phyloP scores from a whole-genome alignment of 1,284 basidiomycete genomes.

The Leccinum solheimii region DNA sequence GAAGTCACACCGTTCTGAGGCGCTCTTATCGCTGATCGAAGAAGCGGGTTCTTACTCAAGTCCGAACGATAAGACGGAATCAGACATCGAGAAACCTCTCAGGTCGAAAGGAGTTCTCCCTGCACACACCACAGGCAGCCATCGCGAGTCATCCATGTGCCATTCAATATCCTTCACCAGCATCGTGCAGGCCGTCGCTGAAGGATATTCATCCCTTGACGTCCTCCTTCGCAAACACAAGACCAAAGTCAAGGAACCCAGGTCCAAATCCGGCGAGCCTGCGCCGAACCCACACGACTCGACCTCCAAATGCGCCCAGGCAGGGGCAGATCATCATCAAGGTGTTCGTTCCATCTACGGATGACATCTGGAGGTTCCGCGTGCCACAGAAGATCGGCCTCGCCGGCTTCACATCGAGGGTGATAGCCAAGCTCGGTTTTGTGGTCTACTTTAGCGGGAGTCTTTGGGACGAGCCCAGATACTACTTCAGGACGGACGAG shows the following conservation, averaged over 20 bases:
- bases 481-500: constrained; percentile 30
- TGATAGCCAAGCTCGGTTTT: constrained; percentile 40
- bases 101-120: background rate
- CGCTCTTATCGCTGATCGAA: constrained; percentile 15
- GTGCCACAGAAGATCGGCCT: constrained; percentile 36
- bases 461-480: constrained; percentile 33
- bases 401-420: constrained; percentile 33
- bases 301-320: constrained; percentile 31
- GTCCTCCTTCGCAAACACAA: constrained; percentile 20
- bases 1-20: constrained; percentile 16
- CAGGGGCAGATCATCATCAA: constrained; percentile 41
- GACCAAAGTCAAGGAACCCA: constrained; percentile 4
- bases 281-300: background rate
- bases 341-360: constrained; percentile 41
- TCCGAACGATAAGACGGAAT: background rate
- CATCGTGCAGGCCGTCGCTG: constrained; percentile 16
- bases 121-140: constrained; percentile 5
- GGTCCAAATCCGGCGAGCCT: background rate
- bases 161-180: constrained; percentile 21
- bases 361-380: constrained; percentile 43
- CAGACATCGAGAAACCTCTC: background rate
- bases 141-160: constrained; percentile 16
- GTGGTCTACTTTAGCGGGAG: constrained; percentile 36
- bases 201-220: constrained; percentile 21
- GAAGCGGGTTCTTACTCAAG: constrained; percentile 1